Conservation (phyloP, 2,329 filamentous ascomycete species). For the Aspergillus sp. region DNA sequence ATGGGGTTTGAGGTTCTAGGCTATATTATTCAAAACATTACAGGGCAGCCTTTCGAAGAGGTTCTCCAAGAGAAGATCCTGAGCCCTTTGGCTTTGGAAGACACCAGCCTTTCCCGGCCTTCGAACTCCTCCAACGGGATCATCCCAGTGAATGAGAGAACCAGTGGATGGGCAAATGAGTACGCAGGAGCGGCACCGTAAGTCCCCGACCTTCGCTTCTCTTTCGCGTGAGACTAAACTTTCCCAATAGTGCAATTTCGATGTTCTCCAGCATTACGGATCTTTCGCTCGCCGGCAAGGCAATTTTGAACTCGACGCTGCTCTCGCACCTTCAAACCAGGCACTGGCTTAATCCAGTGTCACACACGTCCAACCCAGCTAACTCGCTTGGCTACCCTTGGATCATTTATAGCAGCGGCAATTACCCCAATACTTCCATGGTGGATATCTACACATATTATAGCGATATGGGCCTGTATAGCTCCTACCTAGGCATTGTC, state of each 20-base stretch:
- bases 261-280: conserved; percentile 38
- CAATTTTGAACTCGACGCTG: conserved; percentile 40
- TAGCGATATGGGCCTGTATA: conserved; percentile 34
- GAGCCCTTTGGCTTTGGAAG: background rate
- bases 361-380: conserved; percentile 35
- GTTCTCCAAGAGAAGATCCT: background rate
- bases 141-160: background rate
- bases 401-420: conserved; percentile 35
- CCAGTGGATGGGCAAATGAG: conserved; percentile 1
- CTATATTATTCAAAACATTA: background rate
- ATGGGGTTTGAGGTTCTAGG: background rate
- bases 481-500: conserved; percentile 32
- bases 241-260: conserved; percentile 26
- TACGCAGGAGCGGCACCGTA: background rate
- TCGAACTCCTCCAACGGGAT: background rate
- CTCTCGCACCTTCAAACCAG: conserved; percentile 34
- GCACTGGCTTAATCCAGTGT: conserved; percentile 43
- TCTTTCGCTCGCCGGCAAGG: conserved; percentile 36
- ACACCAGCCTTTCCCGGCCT: background rate
- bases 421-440: conserved; percentile 22
- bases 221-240: background rate
- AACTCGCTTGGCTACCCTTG: conserved; percentile 39
- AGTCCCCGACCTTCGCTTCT: background rate
- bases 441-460: conserved; percentile 38
- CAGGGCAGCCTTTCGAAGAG: background rate